These are phyloP conservation scores for Curvularia hawaiiensis DNA, from an alignment of 2,329 filamentous ascomycete genomes.

Conservation along the genomic window DNA sequence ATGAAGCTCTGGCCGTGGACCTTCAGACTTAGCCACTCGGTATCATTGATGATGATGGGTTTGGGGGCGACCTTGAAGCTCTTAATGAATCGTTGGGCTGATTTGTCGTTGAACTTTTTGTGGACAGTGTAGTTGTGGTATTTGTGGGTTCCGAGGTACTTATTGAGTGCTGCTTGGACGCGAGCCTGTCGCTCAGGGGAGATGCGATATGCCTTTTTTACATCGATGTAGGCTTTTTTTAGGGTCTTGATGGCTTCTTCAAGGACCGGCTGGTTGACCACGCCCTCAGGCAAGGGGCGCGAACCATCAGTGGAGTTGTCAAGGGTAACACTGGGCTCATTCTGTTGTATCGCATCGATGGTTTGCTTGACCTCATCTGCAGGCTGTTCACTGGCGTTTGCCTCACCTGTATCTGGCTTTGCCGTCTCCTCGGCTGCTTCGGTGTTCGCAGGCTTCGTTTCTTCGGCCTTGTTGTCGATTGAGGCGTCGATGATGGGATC, in stretches of 20 bases:
- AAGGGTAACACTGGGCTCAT: constrained; percentile 32
- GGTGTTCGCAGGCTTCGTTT: constrained; percentile 12
- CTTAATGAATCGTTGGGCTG: constrained; percentile 88
- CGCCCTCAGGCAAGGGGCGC: constrained; percentile 31
- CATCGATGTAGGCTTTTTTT: constrained; percentile 79
- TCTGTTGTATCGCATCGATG: constrained; percentile 33
- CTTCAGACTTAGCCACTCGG: constrained; percentile 93
- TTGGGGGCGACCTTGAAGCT: constrained; percentile 76
- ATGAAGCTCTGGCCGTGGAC: constrained; percentile 99
- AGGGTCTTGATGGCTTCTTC: constrained; percentile 59
- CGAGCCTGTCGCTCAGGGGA: constrained; percentile 71
- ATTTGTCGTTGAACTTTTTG: constrained; percentile 80
- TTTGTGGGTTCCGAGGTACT: constrained; percentile 84
- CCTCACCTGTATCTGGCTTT: constrained; percentile 14
- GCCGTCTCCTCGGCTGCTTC: constrained; percentile 19
- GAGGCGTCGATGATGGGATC: constrained; percentile 45
- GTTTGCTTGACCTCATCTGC: constrained; percentile 30
- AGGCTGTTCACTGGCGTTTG: constrained; percentile 8
- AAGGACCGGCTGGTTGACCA: constrained; percentile 42
- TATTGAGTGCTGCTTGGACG: constrained; percentile 74
- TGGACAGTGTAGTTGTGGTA: constrained; percentile 98
- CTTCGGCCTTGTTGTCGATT: constrained; percentile 22
- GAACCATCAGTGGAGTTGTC: constrained; percentile 39
- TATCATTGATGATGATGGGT: constrained; percentile 80
- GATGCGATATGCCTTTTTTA: constrained; percentile 85